Evolutionary conservation across 2,329 filamentous ascomycete species (phyloP), one percentile per base, ranked within the genome.

Genomic region (Didymella arachidicola): DNA sequence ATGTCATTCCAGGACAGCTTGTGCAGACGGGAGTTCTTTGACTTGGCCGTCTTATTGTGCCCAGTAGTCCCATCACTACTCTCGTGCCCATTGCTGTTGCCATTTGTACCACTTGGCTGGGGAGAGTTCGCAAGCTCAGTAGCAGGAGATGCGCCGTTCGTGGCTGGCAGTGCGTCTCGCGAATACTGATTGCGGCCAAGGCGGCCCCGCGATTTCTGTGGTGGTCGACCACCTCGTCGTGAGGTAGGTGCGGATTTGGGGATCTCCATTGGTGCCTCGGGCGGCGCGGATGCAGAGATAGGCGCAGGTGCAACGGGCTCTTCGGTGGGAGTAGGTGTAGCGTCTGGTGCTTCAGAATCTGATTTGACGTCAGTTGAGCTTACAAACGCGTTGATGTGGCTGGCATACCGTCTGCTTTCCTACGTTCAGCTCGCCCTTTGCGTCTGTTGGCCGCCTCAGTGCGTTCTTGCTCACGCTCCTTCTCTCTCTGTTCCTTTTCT

Each of bases 1-100:
- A 96, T 93, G 72, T 97, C 93, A 59, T 89, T 89, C 88, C 96
- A 91, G 27, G 88, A 93, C 57, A 93, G 86, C 67, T 83, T 81
- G 52, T 85, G 81, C 12, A 83, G 77, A 62, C 85, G 81, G 76
- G 81, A 80, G 49, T 83, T 81, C 60, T 82, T 82, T 3, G 81
- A 76, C 74, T 91, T 92, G 65, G 84, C 87, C 63, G 82, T 83
- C 75, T 73, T 76, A 84, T 73, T 76, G 84, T 85, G 48, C 82
- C 81, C 57, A 80, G 78, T 69, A 86, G 87, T 57, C 80, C 80
- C 66, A 81, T 81, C 66, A 64, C 88, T 89, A 65, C 82, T 77
- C 45, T 86, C 82, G 44, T 79, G 73, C 34, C 73, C 74, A 36
- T 76, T 76, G 49, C 66, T 68, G 6, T 59, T 60, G 11, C 75